Evolutionary conservation across 2,329 filamentous ascomycete species (phyloP).

Genomic region (Aspergillus vadensis): DNA sequence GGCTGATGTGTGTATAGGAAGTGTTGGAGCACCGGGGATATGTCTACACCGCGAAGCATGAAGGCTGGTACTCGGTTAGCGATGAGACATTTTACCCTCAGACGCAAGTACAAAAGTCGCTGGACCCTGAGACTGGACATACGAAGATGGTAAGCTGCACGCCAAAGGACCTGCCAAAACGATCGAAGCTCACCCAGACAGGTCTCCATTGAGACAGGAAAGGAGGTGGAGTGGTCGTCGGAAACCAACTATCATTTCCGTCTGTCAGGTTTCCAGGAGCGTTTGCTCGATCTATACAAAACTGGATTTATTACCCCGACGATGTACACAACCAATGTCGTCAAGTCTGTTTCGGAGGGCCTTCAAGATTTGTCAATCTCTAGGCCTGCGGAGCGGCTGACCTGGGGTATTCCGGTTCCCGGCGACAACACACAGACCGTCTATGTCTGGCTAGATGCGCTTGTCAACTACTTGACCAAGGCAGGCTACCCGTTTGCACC

Average conservation of each 20-base stretch:
- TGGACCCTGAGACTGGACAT: conserved; percentile 78
- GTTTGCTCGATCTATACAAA: conserved; percentile 75
- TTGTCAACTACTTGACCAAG: conserved; percentile 90
- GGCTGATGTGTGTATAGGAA: conserved; percentile 43
- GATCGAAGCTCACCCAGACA: conserved; percentile 28
- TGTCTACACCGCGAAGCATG: conserved; percentile 82
- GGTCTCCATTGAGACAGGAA: conserved; percentile 80
- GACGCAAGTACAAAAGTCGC: conserved; percentile 68
- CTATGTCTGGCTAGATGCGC: conserved; percentile 96
- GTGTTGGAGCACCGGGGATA: conserved; percentile 73
- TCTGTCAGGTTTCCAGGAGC: conserved; percentile 78
- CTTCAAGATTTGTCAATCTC: conserved; percentile 89
- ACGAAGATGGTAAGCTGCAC: conserved; percentile 66
- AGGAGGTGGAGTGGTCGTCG: conserved; percentile 90
- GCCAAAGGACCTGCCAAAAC: not conserved
- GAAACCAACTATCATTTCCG: conserved; percentile 96
- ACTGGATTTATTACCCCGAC: conserved; percentile 78
- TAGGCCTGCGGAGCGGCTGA: conserved; percentile 72
- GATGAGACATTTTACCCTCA: conserved; percentile 96
- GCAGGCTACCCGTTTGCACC: conserved; percentile 78
- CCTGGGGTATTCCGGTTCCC: conserved; percentile 88
- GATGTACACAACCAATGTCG: conserved; percentile 74
- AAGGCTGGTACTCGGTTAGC: conserved; percentile 95
- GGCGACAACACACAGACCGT: conserved; percentile 84
- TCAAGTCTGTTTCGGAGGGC: conserved; percentile 72